Percentiles rank a stretch among this genome's conserved stretches.
These are phyloP conservation scores for Bauhinia variegata DNA, from an alignment of 306 rosid genomes.

Conservation along the genomic window DNA sequence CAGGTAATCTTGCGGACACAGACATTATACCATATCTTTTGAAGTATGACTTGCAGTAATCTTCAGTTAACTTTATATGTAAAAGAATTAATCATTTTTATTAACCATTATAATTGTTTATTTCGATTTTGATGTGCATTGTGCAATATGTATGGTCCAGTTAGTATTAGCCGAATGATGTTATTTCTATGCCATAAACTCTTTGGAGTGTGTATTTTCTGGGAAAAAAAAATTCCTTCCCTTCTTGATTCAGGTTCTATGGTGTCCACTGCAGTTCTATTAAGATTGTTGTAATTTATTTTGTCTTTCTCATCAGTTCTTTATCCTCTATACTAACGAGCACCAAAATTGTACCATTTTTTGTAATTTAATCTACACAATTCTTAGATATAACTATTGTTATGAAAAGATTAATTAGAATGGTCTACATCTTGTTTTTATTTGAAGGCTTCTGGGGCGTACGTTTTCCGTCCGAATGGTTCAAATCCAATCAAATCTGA, in stretches of 20 bases:
- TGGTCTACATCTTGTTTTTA: slow-evolving; percentile 10
- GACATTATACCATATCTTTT: slow-evolving; percentile 9
- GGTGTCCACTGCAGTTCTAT: slow-evolving; percentile 7
- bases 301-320: slow-evolving; percentile 18
- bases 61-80: neutral
- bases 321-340: slow-evolving; percentile 19
- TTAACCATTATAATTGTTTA: neutral
- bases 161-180: neutral
- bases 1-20: slow-evolving; percentile 40
- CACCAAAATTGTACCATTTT: slow-evolving; percentile 3
- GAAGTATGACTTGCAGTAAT: slow-evolving; percentile 12
- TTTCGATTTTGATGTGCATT: neutral
- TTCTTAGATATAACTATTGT: slow-evolving; percentile 2
- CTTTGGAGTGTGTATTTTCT: slow-evolving; percentile 1
- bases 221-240: slow-evolving; percentile 9
- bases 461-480: slow-evolving; percentile 61
- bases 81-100: neutral
- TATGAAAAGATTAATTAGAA: slow-evolving; percentile 21
- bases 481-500: slow-evolving; percentile 47
- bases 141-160: slow-evolving; percentile 21
- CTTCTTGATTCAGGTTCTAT: slow-evolving; percentile 11
- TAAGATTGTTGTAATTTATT: neutral
- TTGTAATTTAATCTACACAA: slow-evolving; percentile 6
- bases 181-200: neutral
- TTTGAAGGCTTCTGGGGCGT: slow-evolving; percentile 61